phyloP scores from a whole-genome alignment of 2,329 filamentous ascomycete genomes.

The Cladosporium cucumerinum region DNA sequence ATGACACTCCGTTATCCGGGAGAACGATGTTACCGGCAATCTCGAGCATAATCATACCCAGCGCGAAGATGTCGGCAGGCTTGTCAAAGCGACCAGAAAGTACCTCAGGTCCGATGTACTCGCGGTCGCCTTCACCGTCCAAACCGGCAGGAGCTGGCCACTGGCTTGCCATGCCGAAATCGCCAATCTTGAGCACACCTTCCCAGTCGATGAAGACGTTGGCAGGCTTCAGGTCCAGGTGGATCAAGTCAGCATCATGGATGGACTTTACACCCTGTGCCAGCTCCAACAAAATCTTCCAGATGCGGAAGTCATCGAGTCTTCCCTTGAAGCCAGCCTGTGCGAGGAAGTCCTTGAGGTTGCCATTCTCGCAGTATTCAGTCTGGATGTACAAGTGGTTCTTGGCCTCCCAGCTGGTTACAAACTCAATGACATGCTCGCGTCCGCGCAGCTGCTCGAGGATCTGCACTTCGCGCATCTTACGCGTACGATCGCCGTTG shows the following conservation, averaged over 20 bases:
- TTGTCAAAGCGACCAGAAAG: conserved; percentile 83
- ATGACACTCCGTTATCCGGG: conserved; percentile 86
- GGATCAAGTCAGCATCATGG: conserved; percentile 81
- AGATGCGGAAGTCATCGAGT: conserved; percentile 95
- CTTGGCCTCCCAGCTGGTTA: conserved; percentile 84
- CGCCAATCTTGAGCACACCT: conserved; percentile 77
- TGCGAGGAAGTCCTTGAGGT: conserved; percentile 79
- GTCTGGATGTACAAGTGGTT: conserved; percentile 93
- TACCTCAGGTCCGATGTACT: conserved; percentile 94
- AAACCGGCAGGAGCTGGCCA: conserved; percentile 75
- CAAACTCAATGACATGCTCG: conserved; percentile 80
- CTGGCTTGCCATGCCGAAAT: conserved; percentile 76
- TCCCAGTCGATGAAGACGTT: conserved; percentile 81
- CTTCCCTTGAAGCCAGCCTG: conserved; percentile 78
- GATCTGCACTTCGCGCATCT: conserved; percentile 78
- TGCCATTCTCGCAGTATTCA: conserved; percentile 93
- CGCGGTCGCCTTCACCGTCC: conserved; percentile 89
- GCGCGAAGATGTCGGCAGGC: conserved; percentile 87
- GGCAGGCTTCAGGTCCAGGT: conserved; percentile 80
- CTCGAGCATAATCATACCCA: conserved; percentile 92
- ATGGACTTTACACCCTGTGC: conserved; percentile 80
- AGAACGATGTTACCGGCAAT: conserved; percentile 91
- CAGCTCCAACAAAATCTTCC: conserved; percentile 92
- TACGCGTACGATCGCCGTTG: conserved; percentile 72
- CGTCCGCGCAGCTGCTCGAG: conserved; percentile 72